Evolutionary conservation across 1,284 basidiomycete species (phyloP).

Genomic region (Lignosus rhinocerotis): DNA sequence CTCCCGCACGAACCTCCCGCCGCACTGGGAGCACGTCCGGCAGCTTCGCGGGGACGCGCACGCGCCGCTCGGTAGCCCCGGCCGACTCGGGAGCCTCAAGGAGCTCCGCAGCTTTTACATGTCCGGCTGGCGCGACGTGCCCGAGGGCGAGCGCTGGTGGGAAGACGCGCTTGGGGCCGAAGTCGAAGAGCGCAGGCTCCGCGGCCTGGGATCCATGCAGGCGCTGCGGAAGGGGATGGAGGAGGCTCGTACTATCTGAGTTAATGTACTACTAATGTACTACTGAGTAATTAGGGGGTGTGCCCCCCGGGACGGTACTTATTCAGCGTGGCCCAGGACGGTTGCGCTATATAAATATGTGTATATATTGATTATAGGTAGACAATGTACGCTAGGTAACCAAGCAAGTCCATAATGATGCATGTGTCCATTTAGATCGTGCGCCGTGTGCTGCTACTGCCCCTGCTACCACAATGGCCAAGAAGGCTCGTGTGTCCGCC

Average conservation of each 20-base stretch:
- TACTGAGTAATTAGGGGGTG: neutral
- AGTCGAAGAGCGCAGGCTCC: constrained; percentile 46
- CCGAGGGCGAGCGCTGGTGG: constrained; percentile 63
- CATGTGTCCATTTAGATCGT: neutral
- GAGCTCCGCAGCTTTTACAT: constrained; percentile 46
- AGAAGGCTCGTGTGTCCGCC: no score
- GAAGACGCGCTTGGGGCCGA: constrained; percentile 53
- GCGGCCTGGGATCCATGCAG: constrained; percentile 44
- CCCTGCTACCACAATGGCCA: no score
- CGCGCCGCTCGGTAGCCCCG: constrained; percentile 21
- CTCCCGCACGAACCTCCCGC: constrained; percentile 51
- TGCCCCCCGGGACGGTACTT: neutral
- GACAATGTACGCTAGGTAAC: neutral
- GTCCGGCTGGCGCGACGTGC: constrained; percentile 59
- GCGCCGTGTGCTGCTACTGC: neutral
- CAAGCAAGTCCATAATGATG: neutral
- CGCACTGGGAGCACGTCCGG: constrained; percentile 49
- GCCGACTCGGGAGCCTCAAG: constrained; percentile 35
- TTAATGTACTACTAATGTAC: no score
- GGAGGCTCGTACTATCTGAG: constrained; percentile 25
- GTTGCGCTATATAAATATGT: neutral
- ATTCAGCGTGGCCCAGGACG: neutral
- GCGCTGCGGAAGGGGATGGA: constrained; percentile 47
- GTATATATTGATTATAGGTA: neutral
- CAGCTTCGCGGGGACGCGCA: constrained; percentile 36